A percentile compares a stretch with the other conserved stretches of the same genome.
phyloP scores from a whole-genome alignment of 2,329 filamentous ascomycete species.

The Talaromyces pinophilus region DNA sequence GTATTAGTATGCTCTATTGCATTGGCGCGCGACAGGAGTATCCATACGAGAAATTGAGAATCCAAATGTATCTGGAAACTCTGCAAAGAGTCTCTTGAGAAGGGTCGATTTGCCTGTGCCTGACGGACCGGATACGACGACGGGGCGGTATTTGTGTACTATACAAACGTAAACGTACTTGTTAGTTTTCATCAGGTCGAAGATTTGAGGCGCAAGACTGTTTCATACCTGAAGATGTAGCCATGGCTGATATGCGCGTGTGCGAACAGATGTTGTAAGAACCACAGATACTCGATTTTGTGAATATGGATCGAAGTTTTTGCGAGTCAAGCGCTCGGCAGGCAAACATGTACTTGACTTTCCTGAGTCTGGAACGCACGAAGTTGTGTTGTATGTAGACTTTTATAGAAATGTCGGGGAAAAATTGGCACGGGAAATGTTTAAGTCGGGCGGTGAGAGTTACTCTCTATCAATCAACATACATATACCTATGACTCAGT shows the following conservation, averaged over 20 bases:
- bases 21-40: not conserved
- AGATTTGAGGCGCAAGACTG: not conserved
- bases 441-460: conserved; percentile 4
- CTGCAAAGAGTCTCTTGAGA: conserved; percentile 44
- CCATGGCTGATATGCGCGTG: conserved; percentile 11
- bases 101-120: conserved; percentile 48
- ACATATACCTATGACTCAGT: not conserved
- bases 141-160: conserved; percentile 34
- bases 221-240: conserved; percentile 13
- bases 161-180: not conserved
- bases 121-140: conserved; percentile 46
- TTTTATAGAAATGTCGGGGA: conserved; percentile 2
- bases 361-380: not conserved
- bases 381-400: not conserved
- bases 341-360: not conserved
- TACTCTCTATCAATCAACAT: not conserved
- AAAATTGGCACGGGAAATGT: conserved; percentile 7
- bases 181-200: not conserved
- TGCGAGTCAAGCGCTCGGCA: not conserved
- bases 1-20: conserved; percentile 17
- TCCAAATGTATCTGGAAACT: conserved; percentile 46
- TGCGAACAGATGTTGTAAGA: not conserved
- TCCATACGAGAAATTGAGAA: conserved; percentile 45
- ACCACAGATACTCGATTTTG: not conserved
- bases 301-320: not conserved